Conservation (phyloP, 768 basidiomycete species). For the Neoboletus brunneissimus region DNA sequence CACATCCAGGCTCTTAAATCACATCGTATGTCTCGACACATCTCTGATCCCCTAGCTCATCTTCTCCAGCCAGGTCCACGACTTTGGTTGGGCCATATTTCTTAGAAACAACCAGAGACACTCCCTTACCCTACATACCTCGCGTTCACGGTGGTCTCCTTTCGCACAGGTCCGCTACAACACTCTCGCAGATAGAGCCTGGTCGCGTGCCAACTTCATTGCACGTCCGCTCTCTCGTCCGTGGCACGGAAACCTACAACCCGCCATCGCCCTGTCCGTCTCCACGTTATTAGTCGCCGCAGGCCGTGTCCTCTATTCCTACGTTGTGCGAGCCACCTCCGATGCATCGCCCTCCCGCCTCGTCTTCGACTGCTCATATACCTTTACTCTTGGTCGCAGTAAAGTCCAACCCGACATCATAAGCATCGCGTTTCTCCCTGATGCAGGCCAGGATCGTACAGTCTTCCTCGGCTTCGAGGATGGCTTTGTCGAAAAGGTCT, state of each 20-base stretch:
- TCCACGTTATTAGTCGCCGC: conserved; percentile 61
- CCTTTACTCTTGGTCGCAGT: conserved; percentile 35
- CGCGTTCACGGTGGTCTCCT: conserved; percentile 45
- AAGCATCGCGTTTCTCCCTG: conserved; percentile 47
- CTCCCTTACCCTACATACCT: conserved; percentile 48
- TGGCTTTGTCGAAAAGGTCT: conserved; percentile 52
- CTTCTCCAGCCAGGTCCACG: conserved; percentile 44
- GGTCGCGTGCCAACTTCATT: conserved; percentile 50
- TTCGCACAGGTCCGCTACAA: conserved; percentile 48
- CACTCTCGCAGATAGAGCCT: conserved; percentile 49
- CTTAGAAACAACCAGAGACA: conserved; percentile 50
- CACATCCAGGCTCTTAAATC: conserved; percentile 30
- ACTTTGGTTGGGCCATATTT: conserved; percentile 59
- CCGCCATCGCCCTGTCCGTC: conserved; percentile 51
- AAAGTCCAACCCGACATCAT: conserved; percentile 48
- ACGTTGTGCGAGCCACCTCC: conserved; percentile 40
- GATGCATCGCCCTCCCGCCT: conserved; percentile 42
- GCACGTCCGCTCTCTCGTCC: conserved; percentile 61
- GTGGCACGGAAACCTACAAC: conserved; percentile 57
- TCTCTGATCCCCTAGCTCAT: not conserved
- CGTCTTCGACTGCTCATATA: conserved; percentile 44
- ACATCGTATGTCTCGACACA: conserved; percentile 37
- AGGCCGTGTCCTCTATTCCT: conserved; percentile 56
- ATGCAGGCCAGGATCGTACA: conserved; percentile 41
- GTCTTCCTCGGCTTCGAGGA: conserved; percentile 59